A percentile compares a stretch with the other conserved stretches of the same genome.
phyloP scores from a whole-genome alignment of 2,329 filamentous ascomycete genomes.

The Amphichorda felina region DNA sequence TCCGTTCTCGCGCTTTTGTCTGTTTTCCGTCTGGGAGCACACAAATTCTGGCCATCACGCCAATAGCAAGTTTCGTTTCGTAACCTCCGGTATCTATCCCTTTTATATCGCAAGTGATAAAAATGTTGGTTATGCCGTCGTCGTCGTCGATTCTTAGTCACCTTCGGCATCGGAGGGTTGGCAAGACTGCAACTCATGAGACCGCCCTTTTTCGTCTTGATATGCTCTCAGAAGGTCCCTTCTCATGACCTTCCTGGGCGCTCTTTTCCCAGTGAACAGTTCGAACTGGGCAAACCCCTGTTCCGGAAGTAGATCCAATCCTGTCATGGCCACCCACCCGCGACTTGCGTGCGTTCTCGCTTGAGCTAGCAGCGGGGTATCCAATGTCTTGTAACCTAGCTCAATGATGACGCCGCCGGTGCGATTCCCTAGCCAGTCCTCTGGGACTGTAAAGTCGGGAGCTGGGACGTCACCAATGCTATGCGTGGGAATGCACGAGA shows the following conservation, averaged over 20 bases:
- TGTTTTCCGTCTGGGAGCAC: too few species aligned
- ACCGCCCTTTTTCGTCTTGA: slow-evolving; percentile 26
- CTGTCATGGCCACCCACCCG: slow-evolving; percentile 67
- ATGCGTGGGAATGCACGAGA: slow-evolving; percentile 66
- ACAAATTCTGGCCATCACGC: too few species aligned
- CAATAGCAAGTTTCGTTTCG: too few species aligned
- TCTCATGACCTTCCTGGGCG: slow-evolving; percentile 53
- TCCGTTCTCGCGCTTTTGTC: too few species aligned
- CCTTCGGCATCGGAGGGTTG: slow-evolving; percentile 1
- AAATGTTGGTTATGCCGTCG: too few species aligned
- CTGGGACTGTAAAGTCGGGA: slow-evolving; percentile 58
- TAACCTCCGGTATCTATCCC: too few species aligned
- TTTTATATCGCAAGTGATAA: too few species aligned
- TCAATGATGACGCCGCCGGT: slow-evolving; percentile 70
- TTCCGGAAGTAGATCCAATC: slow-evolving; percentile 63
- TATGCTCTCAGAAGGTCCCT: slow-evolving; percentile 43
- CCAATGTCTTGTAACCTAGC: slow-evolving; percentile 60
- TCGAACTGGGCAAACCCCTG: slow-evolving; percentile 77
- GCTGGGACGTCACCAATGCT: slow-evolving; percentile 50
- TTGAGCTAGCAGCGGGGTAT: slow-evolving; percentile 60
- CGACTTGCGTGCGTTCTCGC: slow-evolving; percentile 45
- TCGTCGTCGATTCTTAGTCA: too few species aligned
- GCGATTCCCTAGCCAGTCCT: slow-evolving; percentile 57
- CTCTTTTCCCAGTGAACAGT: slow-evolving; percentile 54
- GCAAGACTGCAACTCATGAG: slow-evolving; percentile 22